These are phyloP conservation scores for Lipomyces mesembrius DNA, from an alignment of 805 yeast species.

Conservation along the genomic window DNA sequence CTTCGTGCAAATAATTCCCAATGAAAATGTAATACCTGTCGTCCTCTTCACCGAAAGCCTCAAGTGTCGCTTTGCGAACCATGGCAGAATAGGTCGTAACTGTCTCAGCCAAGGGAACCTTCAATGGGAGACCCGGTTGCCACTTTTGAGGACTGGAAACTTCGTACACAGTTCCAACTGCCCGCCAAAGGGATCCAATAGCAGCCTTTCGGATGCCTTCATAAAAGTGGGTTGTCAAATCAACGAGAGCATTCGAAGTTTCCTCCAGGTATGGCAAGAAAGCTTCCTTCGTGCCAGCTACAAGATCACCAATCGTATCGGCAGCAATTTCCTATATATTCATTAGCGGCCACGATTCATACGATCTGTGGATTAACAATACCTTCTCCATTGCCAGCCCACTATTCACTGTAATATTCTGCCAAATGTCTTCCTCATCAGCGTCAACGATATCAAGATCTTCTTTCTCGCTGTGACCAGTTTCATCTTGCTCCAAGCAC, in stretches of 20 bases:
- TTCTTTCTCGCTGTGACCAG: slow-evolving; percentile 43
- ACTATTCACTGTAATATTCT: slow-evolving; percentile 83
- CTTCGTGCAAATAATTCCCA: not conserved
- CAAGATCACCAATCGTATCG: slow-evolving; percentile 85
- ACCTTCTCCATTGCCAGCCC: slow-evolving; percentile 90
- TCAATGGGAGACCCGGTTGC: slow-evolving; percentile 49
- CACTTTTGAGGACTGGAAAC: slow-evolving; percentile 41
- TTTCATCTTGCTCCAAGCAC: slow-evolving; percentile 86
- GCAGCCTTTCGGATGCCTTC: slow-evolving; percentile 88
- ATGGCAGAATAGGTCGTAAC: slow-evolving; percentile 63
- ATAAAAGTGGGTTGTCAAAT: slow-evolving; percentile 81
- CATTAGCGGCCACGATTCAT: not conserved
- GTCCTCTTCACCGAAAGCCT: slow-evolving; percentile 73
- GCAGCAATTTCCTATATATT: slow-evolving; percentile 73
- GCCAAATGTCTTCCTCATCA: slow-evolving; percentile 66
- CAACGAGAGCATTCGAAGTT: slow-evolving; percentile 63
- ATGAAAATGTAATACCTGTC: slow-evolving; percentile 62
- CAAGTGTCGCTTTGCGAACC: slow-evolving; percentile 69
- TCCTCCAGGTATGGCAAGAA: slow-evolving; percentile 77
- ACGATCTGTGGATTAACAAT: not conserved
- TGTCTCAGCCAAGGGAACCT: slow-evolving; percentile 54
- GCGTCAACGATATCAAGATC: slow-evolving; percentile 42
- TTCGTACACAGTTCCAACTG: slow-evolving; percentile 66
- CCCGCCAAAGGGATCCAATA: slow-evolving; percentile 78
- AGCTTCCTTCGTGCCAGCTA: slow-evolving; percentile 79